Evolutionary conservation across 1,284 basidiomycete genomes (phyloP).

Genomic region (Moesziomyces globuligerus): DNA sequence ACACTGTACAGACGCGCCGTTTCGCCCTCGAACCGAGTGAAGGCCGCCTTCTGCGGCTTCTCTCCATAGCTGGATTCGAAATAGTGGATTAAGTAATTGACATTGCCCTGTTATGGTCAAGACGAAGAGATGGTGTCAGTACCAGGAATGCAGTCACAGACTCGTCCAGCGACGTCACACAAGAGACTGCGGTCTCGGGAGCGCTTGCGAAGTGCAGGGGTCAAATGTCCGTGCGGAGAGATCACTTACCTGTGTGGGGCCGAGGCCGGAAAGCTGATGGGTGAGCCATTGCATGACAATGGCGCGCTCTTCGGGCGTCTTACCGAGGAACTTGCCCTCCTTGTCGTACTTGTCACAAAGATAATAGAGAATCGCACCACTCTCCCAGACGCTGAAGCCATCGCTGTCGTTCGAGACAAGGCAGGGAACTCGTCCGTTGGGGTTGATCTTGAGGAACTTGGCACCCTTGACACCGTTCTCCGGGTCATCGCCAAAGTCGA

Average conservation of each 20-base stretch:
- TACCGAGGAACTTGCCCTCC: conserved; percentile 41
- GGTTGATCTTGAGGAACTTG: conserved; percentile 56
- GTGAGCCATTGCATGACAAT: conserved; percentile 55
- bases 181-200: too few relatives aligned
- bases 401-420: conserved; percentile 58
- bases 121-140: not conserved
- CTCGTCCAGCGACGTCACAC: too few relatives aligned
- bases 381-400: conserved; percentile 57
- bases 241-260: conserved; percentile 42
- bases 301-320: conserved; percentile 43
- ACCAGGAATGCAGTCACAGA: too few relatives aligned
- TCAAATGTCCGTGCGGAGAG: too few relatives aligned
- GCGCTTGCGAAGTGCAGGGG: too few relatives aligned
- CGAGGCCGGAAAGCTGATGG: conserved; percentile 52
- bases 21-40: conserved; percentile 57
- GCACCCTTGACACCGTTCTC: conserved; percentile 59
- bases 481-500: conserved; percentile 56
- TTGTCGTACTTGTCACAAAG: conserved; percentile 59
- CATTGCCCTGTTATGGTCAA: conserved; percentile 37
- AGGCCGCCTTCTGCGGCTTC: conserved; percentile 43
- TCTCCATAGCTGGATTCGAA: conserved; percentile 43
- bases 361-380: conserved; percentile 57
- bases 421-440: conserved; percentile 58
- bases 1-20: conserved; percentile 56
- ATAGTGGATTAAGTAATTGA: conserved; percentile 37